Evolutionary conservation across 2,329 filamentous ascomycete genomes (phyloP).

Genomic region (Aschersonia sp.): DNA sequence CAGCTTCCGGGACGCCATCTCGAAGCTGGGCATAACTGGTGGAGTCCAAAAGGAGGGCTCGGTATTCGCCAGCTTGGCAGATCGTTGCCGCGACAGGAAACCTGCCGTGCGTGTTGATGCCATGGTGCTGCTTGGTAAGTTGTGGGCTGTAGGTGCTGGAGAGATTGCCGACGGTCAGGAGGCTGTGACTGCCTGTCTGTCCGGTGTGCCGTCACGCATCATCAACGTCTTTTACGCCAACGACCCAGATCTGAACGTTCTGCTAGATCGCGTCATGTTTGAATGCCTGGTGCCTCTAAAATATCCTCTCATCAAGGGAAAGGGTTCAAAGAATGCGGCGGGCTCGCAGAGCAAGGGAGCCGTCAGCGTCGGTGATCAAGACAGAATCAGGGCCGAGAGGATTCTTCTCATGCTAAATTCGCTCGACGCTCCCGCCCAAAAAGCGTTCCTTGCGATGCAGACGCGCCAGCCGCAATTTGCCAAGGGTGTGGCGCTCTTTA

Average conservation of each 20-base stretch:
- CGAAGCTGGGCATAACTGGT: conserved; percentile 66
- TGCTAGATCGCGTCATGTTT: conserved; percentile 73
- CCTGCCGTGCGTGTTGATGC: conserved; percentile 70
- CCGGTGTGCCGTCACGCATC: conserved; percentile 70
- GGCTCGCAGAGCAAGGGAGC: conserved; percentile 29
- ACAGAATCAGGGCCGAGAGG: conserved; percentile 69
- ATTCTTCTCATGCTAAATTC: conserved; percentile 71
- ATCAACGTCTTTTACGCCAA: conserved; percentile 85
- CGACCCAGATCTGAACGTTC: conserved; percentile 69
- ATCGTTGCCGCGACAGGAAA: conserved; percentile 79
- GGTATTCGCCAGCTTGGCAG: conserved; percentile 67
- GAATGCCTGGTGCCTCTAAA: conserved; percentile 82
- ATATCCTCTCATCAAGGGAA: conserved; percentile 56
- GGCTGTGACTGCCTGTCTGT: conserved; percentile 57
- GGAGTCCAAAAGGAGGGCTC: conserved; percentile 64
- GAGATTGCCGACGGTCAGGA: conserved; percentile 79
- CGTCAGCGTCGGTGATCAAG: conserved; percentile 45
- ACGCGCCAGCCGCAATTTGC: conserved; percentile 62
- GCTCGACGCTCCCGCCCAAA: conserved; percentile 64
- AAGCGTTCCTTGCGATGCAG: conserved; percentile 80
- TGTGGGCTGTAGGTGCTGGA: conserved; percentile 88
- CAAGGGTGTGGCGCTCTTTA: conserved; percentile 58
- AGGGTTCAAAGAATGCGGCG: conserved; percentile 45
- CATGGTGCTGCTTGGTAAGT: conserved; percentile 68
- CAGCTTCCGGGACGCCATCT: conserved; percentile 64